Evolutionary conservation across 23 red algal genomes (phyloP).

Genomic region (Cyanidiococcus yangmingshanensis): DNA sequence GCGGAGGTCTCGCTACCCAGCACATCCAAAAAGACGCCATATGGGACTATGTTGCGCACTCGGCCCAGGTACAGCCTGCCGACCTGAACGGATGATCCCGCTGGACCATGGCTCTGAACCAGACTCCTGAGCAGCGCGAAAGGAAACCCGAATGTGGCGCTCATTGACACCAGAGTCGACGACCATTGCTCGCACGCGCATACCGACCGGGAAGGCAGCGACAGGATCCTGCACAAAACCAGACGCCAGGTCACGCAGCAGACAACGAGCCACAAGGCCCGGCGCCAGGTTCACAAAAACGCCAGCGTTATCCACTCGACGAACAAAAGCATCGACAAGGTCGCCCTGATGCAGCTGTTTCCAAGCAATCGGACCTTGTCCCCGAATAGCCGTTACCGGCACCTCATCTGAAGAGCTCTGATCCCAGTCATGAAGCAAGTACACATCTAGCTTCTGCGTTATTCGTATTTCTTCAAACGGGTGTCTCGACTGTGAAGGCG

Average conservation of each 20-base stretch:
- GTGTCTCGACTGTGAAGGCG: not conserved
- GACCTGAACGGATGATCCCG: not conserved
- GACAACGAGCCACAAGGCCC: not conserved
- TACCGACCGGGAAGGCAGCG: not conserved
- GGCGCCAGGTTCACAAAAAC: constrained; percentile 2
- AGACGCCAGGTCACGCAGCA: not conserved
- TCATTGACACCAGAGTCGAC: not conserved
- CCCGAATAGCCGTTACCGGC: not conserved
- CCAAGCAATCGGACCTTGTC: not conserved
- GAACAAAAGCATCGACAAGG: not conserved
- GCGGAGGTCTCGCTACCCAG: not conserved
- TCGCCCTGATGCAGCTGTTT: not conserved
- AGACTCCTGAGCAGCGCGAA: not conserved
- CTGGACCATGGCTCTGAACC: too few species aligned
- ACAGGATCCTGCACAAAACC: constrained; percentile 7
- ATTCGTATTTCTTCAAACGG: not conserved
- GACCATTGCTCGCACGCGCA: constrained; percentile 10
- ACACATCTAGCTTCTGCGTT: not conserved
- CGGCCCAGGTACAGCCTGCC: not conserved
- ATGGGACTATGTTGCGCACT: not conserved
- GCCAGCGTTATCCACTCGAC: not conserved
- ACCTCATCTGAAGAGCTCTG: not conserved
- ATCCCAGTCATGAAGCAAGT: not conserved
- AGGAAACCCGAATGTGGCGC: not conserved
- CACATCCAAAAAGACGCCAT: constrained; percentile 8